These are phyloP conservation scores for Hymenoscyphus repandus DNA, from an alignment of 2,329 filamentous ascomycete genomes.

Conservation along the genomic window DNA sequence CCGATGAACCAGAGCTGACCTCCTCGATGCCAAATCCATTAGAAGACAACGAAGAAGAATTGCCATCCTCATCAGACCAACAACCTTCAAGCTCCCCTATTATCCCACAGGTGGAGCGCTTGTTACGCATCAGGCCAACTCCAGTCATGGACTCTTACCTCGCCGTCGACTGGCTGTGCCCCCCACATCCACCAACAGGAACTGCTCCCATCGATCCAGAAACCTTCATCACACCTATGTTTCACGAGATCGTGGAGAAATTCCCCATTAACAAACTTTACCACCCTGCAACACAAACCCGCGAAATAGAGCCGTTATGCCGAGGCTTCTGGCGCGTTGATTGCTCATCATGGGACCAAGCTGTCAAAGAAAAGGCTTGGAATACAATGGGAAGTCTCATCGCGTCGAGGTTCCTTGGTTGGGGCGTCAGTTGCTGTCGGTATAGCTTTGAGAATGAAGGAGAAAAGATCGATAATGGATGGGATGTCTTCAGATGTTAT, in stretches of 20 bases:
- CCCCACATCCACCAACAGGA: conserved; percentile 49
- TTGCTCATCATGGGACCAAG: conserved; percentile 47
- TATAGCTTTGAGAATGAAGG: conserved; percentile 24
- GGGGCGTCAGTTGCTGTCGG: conserved; percentile 58
- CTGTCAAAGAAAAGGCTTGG: conserved; percentile 53
- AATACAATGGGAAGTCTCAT: conserved; percentile 56
- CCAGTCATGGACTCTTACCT: neutral
- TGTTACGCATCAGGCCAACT: too few relatives aligned
- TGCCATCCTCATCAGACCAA: too few relatives aligned
- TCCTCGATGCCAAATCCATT: too few relatives aligned
- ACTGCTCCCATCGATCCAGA: conserved; percentile 34
- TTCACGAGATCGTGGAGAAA: conserved; percentile 48
- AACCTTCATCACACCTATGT: conserved; percentile 51
- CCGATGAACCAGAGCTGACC: too few relatives aligned
- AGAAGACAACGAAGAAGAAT: too few relatives aligned
- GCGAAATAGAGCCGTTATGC: conserved; percentile 54
- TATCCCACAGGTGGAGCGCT: too few relatives aligned
- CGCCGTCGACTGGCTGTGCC: conserved; percentile 42
- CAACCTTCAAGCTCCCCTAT: too few relatives aligned
- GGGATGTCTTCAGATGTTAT: conserved; percentile 56
- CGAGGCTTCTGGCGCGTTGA: conserved; percentile 73
- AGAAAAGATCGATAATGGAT: conserved; percentile 3
- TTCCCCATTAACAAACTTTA: conserved; percentile 49
- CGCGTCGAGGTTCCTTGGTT: conserved; percentile 53
- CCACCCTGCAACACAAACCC: conserved; percentile 42